Base-by-base conservation (phyloP, 352 stramenopile genomes). In the Albugo laibachii region DNA sequence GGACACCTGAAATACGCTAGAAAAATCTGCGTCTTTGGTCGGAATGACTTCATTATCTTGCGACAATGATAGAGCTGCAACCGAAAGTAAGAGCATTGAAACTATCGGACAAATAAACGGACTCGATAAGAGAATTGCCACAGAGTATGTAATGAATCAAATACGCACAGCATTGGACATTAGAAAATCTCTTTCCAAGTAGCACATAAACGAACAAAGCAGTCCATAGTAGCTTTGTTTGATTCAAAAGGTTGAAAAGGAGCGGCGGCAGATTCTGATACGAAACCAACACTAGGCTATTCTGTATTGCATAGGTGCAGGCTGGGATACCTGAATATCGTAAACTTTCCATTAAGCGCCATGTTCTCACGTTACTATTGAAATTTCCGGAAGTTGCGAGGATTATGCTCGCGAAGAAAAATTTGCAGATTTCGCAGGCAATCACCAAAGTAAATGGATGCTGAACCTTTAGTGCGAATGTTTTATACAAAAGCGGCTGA, bases 201-300 rank as follows among this genome's bases (percentile, higher is more conserved):
- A 91, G 61, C 48, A 82, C 47, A 57, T 69, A 83, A 45, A 91
- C 68, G 49, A 88, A 86, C 45, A 88, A 59, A 21, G 78, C 78
- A 13, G 78, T 83, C 47, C 65, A 88, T 18, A 91, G 57, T 20
- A 91, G 55, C 56, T 91, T 91, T 57, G 75, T 88, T 63, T 91
- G 78, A 63, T 91, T 91, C 37, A 91, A 66, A 37, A 91, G 59
- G 58, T 88, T 91, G 54, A 88, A 88, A 20, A 85, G 62, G 42
- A 88, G 80, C 31, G 78, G 78, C 45, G 73, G 69, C 41, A 88
- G 53, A 56, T 88, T 58, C 59, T 91, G 78, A 55, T 84, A 85
- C 42, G 78, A 63, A 13, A 81, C 49, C 51, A 88, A 76, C 47
- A 88, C 79, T n/a, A 87, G 65, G 50, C 88, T 66, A 46, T 91